These are phyloP conservation scores for Epichloe festucae DNA, from an alignment of 2,329 filamentous ascomycete species.

Conservation along the genomic window DNA sequence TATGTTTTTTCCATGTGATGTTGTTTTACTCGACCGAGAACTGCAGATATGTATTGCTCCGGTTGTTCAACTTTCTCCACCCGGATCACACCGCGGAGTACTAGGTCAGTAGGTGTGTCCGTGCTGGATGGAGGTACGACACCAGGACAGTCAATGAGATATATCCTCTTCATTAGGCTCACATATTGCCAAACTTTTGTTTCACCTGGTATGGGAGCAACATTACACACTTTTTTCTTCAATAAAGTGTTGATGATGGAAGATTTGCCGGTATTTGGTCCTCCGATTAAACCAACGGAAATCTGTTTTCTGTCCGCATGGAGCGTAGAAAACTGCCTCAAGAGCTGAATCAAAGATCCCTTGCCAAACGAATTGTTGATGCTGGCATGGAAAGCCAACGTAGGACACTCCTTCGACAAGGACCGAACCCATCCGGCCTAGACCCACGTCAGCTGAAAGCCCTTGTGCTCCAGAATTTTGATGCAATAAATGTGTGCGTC, in stretches of 20 bases:
- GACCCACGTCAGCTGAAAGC: constrained; percentile 6
- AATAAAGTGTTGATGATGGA: constrained; percentile 94
- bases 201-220: constrained; percentile 89
- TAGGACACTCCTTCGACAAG: constrained; percentile 84
- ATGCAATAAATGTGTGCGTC: constrained; percentile 56
- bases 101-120: constrained; percentile 75
- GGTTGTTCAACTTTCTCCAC: constrained; percentile 95
- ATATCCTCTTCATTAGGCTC: constrained; percentile 83
- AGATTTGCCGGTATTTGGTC: constrained; percentile 87
- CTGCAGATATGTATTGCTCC: constrained; percentile 83
- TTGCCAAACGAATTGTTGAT: constrained; percentile 97
- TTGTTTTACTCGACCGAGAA: constrained; percentile 67
- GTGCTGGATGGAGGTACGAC: constrained; percentile 81
- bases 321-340: constrained; percentile 83
- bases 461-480: neutral
- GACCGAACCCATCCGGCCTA: constrained; percentile 87
- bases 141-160: constrained; percentile 88
- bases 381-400: constrained; percentile 84
- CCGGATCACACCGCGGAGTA: constrained; percentile 80
- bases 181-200: constrained; percentile 99
- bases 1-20: constrained; percentile 91
- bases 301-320: constrained; percentile 91
- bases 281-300: constrained; percentile 68
- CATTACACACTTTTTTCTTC: constrained; percentile 86
- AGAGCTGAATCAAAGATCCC: constrained; percentile 79